These are phyloP conservation scores for Colletotrichum brevisporum DNA, from an alignment of 2,329 filamentous ascomycete genomes.

Conservation along the genomic window DNA sequence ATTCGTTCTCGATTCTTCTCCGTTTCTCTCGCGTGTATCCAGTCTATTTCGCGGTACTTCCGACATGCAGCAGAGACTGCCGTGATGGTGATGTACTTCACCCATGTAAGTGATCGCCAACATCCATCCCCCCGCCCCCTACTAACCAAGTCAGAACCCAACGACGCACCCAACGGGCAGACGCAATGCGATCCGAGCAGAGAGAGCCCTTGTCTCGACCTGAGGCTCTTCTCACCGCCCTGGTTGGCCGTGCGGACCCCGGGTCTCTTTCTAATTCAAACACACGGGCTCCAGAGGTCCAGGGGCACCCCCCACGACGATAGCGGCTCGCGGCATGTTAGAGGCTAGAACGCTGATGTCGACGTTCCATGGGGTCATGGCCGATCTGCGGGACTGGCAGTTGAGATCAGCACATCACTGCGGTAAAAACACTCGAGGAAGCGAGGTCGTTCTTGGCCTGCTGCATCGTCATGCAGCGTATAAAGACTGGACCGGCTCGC, in stretches of 20 bases:
- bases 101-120: background rate
- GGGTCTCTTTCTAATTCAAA: conserved; percentile 38
- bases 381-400: too few species aligned
- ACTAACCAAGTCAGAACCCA: conserved; percentile 1
- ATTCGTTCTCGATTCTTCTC: conserved; percentile 30
- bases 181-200: background rate
- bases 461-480: conserved; percentile 21
- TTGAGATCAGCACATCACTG: too few species aligned
- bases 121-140: background rate
- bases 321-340: background rate
- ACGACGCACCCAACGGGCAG: background rate
- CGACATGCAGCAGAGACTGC: conserved; percentile 28
- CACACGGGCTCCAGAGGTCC: conserved; percentile 14
- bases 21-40: background rate
- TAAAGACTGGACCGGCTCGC: conserved; percentile 20
- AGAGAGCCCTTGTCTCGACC: conserved; percentile 16
- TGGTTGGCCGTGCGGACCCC: conserved; percentile 30
- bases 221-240: conserved; percentile 15
- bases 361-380: too few species aligned
- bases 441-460: background rate
- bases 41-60: background rate
- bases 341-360: too few species aligned
- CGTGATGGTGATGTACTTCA: conserved; percentile 7
- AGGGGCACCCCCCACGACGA: conserved; percentile 2
- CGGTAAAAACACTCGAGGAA: background rate